Conservation (phyloP, 2,329 filamentous ascomycete species). For the Lasiodiplodia citricola region DNA sequence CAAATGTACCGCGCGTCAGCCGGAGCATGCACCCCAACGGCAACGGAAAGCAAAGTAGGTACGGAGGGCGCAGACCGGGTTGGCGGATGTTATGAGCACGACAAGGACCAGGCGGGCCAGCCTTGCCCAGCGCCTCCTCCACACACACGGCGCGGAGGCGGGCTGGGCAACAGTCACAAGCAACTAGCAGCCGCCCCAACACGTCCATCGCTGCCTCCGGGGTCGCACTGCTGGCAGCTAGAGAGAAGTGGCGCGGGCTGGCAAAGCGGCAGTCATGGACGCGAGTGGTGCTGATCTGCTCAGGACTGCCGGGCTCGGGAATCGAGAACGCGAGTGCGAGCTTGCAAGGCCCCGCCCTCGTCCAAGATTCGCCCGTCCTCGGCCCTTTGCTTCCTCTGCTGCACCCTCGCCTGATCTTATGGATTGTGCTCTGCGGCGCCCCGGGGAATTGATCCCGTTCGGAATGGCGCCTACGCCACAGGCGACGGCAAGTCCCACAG, state of each 20-base stretch:
- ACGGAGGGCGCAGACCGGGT: constrained; percentile 11
- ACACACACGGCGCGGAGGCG: background rate
- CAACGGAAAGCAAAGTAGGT: constrained; percentile 7
- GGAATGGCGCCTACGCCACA: background rate
- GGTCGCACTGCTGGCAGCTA: constrained; percentile 6
- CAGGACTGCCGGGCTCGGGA: background rate
- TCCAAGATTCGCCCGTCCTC: background rate
- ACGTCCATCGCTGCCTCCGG: background rate
- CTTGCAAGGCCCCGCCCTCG: background rate
- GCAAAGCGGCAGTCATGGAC: background rate
- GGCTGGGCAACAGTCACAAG: background rate
- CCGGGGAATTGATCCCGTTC: constrained; percentile 1
- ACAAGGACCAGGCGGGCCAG: background rate
- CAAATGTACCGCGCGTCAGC: constrained; percentile 1
- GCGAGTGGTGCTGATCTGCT: background rate
- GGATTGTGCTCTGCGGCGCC: background rate
- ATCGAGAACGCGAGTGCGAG: constrained; percentile 13
- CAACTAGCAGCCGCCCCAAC: background rate
- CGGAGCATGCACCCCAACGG: constrained; percentile 19
- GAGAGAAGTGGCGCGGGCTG: background rate
- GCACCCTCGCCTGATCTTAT: background rate
- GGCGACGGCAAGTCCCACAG: constrained; percentile 11
- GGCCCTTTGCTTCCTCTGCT: background rate
- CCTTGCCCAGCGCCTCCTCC: background rate
- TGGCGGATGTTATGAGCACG: constrained; percentile 3